Evolutionary conservation across 352 stramenopile genomes (phyloP), one percentile per base, ranked within the genome.

Genomic region (Phytophthora syringae): DNA sequence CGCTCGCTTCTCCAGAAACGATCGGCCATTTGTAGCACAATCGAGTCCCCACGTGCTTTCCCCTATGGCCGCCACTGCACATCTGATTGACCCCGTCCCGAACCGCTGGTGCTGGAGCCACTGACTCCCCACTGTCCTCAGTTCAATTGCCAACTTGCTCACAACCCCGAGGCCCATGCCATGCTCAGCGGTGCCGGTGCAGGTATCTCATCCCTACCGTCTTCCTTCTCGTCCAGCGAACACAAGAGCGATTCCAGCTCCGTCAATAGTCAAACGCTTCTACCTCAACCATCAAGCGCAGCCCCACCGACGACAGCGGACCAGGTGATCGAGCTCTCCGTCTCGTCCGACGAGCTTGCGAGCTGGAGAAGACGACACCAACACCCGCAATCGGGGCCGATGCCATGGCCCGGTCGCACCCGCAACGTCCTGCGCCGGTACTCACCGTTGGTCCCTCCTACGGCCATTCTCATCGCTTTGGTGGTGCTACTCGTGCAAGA

Each of bases 401-500:
- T 77, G 61, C 69, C 72, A 52, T 71, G 69, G 48, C 64, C 71
- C 24, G 64, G 64, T 48, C 64, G 69, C 34, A 69, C 43, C n/a
- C 69, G 68, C 28, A 77, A 64, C 47, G 40, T 72, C 13, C 51
- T 80, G 43, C 51, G 50, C 18, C 69, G 72, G 13, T 80, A 76
- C 53, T 69, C 54, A 4, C 64, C 72, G 42, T 63, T 80, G 40
- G 61, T 71, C 36, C 72, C 72, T 47, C 72, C 72, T 52, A 55
- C 61, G 20, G 69, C 64, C 3, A 34, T 80, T 42, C 60, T 80
- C 32, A 67, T 73, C 34, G 44, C 65, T 16, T 37, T 80, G 44
- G 54, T 80, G 25, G 54, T 77, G 43, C 36, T 80, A 32, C 69
- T 80, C 13, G 60, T 76, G 10, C 67, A 74, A 60, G 60, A 76